Conservation (phyloP, 306 rosid species). For the Vachellia collinsii region DNA sequence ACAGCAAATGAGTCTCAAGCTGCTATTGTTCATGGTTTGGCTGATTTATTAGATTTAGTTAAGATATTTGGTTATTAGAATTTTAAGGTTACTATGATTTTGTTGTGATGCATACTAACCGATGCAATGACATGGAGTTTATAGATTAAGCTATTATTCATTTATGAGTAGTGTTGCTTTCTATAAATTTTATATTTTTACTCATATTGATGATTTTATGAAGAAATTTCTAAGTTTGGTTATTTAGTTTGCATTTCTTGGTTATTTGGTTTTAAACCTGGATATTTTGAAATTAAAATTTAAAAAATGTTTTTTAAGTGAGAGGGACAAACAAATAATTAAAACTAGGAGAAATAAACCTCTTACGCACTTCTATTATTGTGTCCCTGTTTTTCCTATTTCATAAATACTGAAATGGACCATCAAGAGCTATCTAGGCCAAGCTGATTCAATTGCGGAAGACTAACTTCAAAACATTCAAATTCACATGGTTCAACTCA, state of each 20-base stretch:
- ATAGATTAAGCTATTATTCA: not conserved
- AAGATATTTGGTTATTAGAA: no score
- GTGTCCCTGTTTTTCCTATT: not conserved
- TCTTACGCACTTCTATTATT: not conserved
- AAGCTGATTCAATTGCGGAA: not conserved
- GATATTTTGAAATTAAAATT: not conserved
- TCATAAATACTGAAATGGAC: not conserved
- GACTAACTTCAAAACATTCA: not conserved
- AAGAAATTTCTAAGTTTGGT: not conserved
- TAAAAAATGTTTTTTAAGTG: not conserved
- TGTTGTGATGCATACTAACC: not conserved
- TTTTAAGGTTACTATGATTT: no score
- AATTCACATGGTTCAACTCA: not conserved
- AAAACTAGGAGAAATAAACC: not conserved
- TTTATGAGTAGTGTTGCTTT: not conserved
- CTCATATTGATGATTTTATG: not conserved
- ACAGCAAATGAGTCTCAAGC: no score
- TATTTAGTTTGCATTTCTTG: not conserved
- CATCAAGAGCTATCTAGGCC: not conserved
- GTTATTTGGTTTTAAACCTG: not conserved
- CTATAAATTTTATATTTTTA: slow-evolving; percentile 1
- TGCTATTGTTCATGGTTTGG: no score
- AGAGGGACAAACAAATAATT: not conserved
- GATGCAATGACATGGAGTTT: not conserved
- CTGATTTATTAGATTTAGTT: no score